Evolutionary conservation across 768 basidiomycete genomes (phyloP), one percentile per base, ranked within the genome.

Genomic region (Agrocybe chaxingu): DNA sequence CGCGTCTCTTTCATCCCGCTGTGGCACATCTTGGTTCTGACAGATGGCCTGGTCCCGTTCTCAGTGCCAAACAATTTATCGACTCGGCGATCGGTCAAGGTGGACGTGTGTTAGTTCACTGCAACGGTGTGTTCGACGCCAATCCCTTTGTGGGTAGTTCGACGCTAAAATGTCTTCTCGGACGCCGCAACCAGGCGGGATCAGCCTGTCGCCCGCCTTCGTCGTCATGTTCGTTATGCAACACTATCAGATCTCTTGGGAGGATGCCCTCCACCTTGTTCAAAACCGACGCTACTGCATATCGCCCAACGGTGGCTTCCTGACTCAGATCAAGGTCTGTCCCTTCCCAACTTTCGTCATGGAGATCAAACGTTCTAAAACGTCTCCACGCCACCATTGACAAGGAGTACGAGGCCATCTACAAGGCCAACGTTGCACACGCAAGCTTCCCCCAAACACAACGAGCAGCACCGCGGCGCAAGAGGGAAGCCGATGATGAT

Each of bases 221-320:
- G 92, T 92, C 18, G 87, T 94, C 47, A 93, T 93, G 89, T 94
- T 89, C 63, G 90, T 90, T 34, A 94, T 94, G 92, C 86, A 89
- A 52, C 80, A 87, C 59, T 84, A 84, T 64, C 80, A 82, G 29
- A 69, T 92, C 29, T 83, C 84, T 35, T 93, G 88, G 87, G 91
- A 93, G 70, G 90, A 94, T 48, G 92, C 91, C 0, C 73, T 94
- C 42, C 90, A 92, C 60, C 69, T 89, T 61, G 92, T 94, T 3
- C 92, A 94, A 66, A 93, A 93, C 56, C 78, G 92, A 42, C 80
- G 93, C 40, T 97, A 96, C 60, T 97, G 93, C 66, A 94, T 95
- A 55, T 91, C 90, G 1, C 94, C 92, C 8, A 93, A 96, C 59
- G 84, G 87, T 10, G 93, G 92, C 3, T 97, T 97, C 68, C 66